phyloP scores from a whole-genome alignment of 2,329 filamentous ascomycete species.

The Anthostomella pinea region DNA sequence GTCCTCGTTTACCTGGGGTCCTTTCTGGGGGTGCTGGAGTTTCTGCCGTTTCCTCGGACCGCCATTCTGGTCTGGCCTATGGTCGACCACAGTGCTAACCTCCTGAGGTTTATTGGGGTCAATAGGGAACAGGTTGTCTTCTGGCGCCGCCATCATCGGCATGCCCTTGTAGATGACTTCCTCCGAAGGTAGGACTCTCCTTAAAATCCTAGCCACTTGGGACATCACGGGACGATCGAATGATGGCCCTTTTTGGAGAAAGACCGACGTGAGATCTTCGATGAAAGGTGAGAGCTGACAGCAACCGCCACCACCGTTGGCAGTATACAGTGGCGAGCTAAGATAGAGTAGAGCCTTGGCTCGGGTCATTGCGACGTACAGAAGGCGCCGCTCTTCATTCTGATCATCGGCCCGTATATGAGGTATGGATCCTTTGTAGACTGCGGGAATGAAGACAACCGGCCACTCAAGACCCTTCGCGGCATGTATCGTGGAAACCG shows the following conservation, averaged over 20 bases:
- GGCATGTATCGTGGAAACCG: constrained; percentile 93
- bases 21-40: constrained; percentile 28
- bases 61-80: constrained; percentile 7
- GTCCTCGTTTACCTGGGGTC: constrained; percentile 38
- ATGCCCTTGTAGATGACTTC: constrained; percentile 52
- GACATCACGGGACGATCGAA: constrained; percentile 61
- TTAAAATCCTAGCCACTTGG: constrained; percentile 69
- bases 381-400: constrained; percentile 80
- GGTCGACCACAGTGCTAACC: constrained; percentile 24
- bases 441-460: constrained; percentile 85
- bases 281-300: constrained; percentile 70
- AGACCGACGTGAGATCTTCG: constrained; percentile 36
- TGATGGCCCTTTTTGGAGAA: constrained; percentile 61
- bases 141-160: constrained; percentile 51
- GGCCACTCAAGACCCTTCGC: constrained; percentile 97
- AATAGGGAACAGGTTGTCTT: constrained; percentile 67
- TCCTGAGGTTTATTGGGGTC: constrained; percentile 52
- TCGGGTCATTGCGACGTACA: constrained; percentile 97
- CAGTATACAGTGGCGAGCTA: constrained; percentile 71
- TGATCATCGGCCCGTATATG: constrained; percentile 82
- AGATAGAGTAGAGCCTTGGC: constrained; percentile 84
- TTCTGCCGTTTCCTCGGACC: constrained; percentile 29
- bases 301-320: constrained; percentile 56
- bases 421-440: constrained; percentile 87
- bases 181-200: constrained; percentile 57